These are phyloP conservation scores for Pichia sporocuriosa DNA, from an alignment of 805 yeast genomes.

Conservation along the genomic window DNA sequence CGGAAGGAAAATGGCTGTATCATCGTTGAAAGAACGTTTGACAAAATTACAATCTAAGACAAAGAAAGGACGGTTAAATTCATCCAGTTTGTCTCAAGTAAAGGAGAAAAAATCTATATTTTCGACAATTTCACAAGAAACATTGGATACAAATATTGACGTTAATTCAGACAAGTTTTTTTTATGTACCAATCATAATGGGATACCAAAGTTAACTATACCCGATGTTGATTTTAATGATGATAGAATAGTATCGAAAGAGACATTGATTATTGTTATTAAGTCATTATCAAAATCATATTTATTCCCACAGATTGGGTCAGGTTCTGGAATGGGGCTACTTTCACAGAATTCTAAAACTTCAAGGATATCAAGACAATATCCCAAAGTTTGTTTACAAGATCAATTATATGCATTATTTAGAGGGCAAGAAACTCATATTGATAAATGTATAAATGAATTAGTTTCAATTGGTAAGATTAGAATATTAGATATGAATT, in stretches of 20 bases:
- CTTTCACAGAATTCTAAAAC: slow-evolving; percentile 8
- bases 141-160: no score
- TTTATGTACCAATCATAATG: no score
- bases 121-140: no score
- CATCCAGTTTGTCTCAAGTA: not conserved
- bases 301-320: slow-evolving; percentile 3
- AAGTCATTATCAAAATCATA: not conserved
- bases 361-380: slow-evolving; percentile 5
- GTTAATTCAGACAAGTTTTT: no score
- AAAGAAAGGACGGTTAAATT: not conserved
- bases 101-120: slow-evolving; percentile 3
- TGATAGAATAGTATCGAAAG: no score
- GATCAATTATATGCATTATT: slow-evolving; percentile 8
- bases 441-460: slow-evolving; percentile 2
- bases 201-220: slow-evolving; percentile 1
- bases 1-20: slow-evolving; percentile 1
- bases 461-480: not conserved
- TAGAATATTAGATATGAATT: slow-evolving; percentile 4
- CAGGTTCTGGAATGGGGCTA: not conserved
- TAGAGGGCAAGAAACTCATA: slow-evolving; percentile 2
- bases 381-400: slow-evolving; percentile 5
- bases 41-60: slow-evolving; percentile 4
- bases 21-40: slow-evolving; percentile 3
- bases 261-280: no score
- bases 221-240: slow-evolving; percentile 3